Percentiles rank a stretch among this genome's conserved stretches.
phyloP scores from a whole-genome alignment of 176 grass and related monocot species.

The Triticum turgidum region DNA sequence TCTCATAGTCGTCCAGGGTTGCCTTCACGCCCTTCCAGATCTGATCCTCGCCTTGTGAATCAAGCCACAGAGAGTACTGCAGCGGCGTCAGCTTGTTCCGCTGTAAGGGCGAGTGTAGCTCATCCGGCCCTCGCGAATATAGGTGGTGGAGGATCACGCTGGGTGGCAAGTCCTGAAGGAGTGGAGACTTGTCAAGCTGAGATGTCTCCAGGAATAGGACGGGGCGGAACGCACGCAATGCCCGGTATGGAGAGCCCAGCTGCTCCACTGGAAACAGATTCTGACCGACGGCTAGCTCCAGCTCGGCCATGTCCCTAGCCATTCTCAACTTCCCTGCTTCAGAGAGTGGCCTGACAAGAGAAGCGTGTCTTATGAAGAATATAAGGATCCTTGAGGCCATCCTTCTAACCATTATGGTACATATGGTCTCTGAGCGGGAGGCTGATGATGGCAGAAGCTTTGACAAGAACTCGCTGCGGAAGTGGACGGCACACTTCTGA shows the following conservation, averaged over 20 bases:
- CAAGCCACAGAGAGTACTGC: constrained; percentile 93
- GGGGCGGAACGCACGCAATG: constrained; percentile 81
- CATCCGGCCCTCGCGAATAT: constrained; percentile 83
- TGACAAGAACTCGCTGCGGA: constrained; percentile 83
- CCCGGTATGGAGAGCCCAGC: constrained; percentile 84
- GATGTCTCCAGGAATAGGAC: constrained; percentile 89
- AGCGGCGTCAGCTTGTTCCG: constrained; percentile 73
- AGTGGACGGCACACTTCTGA: constrained; percentile 81
- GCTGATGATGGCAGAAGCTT: constrained; percentile 86
- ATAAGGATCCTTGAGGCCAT: constrained; percentile 93
- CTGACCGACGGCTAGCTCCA: constrained; percentile 87
- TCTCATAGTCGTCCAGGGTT: constrained; percentile 86
- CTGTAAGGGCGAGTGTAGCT: constrained; percentile 87
- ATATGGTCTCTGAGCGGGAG: constrained; percentile 87
- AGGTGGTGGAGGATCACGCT: constrained; percentile 93
- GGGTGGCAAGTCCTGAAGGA: constrained; percentile 72
- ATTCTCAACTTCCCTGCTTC: constrained; percentile 95
- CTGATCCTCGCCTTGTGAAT: constrained; percentile 87
- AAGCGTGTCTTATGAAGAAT: constrained; percentile 97
- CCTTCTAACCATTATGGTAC: constrained; percentile 83
- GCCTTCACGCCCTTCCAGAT: constrained; percentile 96
- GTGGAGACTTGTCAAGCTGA: constrained; percentile 71
- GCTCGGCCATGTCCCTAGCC: constrained; percentile 96
- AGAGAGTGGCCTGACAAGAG: constrained; percentile 92
- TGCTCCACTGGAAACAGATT: constrained; percentile 98